These are phyloP conservation scores for Plenodomus lindquistii DNA, from an alignment of 2,329 filamentous ascomycete species.

Conservation along the genomic window DNA sequence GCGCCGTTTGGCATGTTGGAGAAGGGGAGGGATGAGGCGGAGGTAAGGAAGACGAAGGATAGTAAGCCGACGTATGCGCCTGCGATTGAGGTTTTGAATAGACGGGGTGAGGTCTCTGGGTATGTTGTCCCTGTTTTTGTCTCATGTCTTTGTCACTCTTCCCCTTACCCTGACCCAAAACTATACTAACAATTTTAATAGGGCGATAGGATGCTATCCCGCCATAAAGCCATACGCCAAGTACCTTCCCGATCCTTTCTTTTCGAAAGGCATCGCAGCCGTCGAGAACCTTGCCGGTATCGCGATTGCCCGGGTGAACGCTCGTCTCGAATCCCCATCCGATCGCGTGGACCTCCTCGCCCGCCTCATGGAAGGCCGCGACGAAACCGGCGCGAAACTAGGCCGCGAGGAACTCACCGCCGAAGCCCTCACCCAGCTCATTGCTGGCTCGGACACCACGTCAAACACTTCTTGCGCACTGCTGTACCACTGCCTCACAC, in stretches of 20 bases:
- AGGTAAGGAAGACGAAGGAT: slow-evolving; percentile 67
- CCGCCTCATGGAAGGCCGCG: slow-evolving; percentile 81
- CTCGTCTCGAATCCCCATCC: slow-evolving; percentile 64
- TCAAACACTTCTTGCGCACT: slow-evolving; percentile 82
- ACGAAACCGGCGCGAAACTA: slow-evolving; percentile 75
- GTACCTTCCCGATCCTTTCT: slow-evolving; percentile 82
- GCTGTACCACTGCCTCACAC: slow-evolving; percentile 73
- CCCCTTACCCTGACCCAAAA: too few species aligned
- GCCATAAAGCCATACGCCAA: slow-evolving; percentile 77
- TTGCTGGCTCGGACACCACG: slow-evolving; percentile 76
- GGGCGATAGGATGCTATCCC: slow-evolving; percentile 74
- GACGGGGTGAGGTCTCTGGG: slow-evolving; percentile 82
- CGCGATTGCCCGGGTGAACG: slow-evolving; percentile 78
- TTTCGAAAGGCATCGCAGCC: slow-evolving; percentile 71
- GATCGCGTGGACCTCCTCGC: slow-evolving; percentile 79
- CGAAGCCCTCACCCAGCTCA: slow-evolving; percentile 87
- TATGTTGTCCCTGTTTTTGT: slow-evolving; percentile 22
- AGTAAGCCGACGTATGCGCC: slow-evolving; percentile 69
- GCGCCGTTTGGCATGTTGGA: slow-evolving; percentile 82
- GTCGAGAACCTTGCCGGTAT: slow-evolving; percentile 85
- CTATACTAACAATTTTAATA: slow-evolving; percentile 23
- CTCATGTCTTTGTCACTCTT: neutral
- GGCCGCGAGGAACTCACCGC: slow-evolving; percentile 81
- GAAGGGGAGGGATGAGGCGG: slow-evolving; percentile 74
- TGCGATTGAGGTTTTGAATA: slow-evolving; percentile 86